These are phyloP conservation scores for Arachnomyces sp. DNA, from an alignment of 2,329 filamentous ascomycete genomes.

Conservation along the genomic window DNA sequence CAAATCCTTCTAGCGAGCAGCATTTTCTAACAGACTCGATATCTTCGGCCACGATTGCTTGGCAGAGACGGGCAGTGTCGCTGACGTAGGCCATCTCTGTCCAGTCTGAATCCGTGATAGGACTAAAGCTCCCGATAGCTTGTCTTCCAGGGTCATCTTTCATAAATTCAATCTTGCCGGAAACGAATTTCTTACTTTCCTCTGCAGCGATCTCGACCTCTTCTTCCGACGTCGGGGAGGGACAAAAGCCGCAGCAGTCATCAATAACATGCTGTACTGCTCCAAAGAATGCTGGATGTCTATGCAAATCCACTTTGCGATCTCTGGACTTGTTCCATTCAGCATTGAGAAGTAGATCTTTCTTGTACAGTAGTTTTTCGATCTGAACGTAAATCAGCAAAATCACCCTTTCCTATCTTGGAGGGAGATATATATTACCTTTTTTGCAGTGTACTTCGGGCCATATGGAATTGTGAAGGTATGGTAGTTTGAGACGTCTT, in stretches of 20 bases:
- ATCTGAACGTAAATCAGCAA: constrained; percentile 46
- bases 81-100: constrained; percentile 83
- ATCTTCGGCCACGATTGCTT: constrained; percentile 71
- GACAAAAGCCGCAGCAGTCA: constrained; percentile 78
- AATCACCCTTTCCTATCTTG: constrained; percentile 30
- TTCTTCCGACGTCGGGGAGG: constrained; percentile 59
- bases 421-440: constrained; percentile 19
- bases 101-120: constrained; percentile 75
- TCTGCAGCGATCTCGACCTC: constrained; percentile 64
- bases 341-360: constrained; percentile 73
- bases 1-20: constrained; percentile 58
- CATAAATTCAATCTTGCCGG: constrained; percentile 64
- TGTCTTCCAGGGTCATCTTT: constrained; percentile 77
- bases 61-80: constrained; percentile 67
- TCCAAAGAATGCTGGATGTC: constrained; percentile 81
- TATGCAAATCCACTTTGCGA: constrained; percentile 68
- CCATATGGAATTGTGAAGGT: constrained; percentile 47
- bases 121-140: constrained; percentile 65
- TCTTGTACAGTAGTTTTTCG: constrained; percentile 73
- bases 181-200: constrained; percentile 69
- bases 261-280: constrained; percentile 64
- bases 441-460: constrained; percentile 22
- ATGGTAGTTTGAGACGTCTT: constrained; percentile 72
- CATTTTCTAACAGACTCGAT: constrained; percentile 63
- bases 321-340: constrained; percentile 78